Evolutionary conservation across 129 eudicot species (phyloP).

Genomic region (Chrysanthemum seticuspe): DNA sequence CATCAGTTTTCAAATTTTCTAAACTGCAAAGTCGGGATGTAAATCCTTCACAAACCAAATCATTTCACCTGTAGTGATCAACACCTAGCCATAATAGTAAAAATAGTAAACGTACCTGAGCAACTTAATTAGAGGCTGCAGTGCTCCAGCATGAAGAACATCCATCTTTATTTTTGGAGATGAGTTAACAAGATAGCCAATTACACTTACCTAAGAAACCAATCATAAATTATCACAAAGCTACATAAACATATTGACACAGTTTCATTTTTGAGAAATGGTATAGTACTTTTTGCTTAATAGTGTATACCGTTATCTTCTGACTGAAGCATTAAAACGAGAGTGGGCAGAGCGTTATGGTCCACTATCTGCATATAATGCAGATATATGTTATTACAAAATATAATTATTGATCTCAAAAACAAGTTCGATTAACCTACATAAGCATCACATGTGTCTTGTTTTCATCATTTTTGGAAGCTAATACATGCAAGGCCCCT

Average conservation of each 20-base stretch:
- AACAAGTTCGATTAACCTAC: not conserved
- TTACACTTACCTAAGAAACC: conserved; percentile 83
- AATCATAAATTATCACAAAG: conserved; percentile 6
- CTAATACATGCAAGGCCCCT: conserved; percentile 78
- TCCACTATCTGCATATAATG: conserved; percentile 69
- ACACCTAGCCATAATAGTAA: not conserved
- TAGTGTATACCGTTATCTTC: conserved; percentile 74
- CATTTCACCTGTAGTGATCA: not conserved
- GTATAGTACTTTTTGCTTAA: conserved; percentile 65
- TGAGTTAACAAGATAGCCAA: conserved; percentile 93
- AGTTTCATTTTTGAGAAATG: conserved; percentile 10
- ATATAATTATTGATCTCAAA: not conserved
- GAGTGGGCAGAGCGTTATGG: conserved; percentile 84
- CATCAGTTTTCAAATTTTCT: not conserved
- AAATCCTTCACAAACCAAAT: not conserved
- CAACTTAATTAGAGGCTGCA: conserved; percentile 93
- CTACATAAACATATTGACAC: not conserved
- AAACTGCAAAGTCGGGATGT: no score
- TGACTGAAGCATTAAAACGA: conserved; percentile 77
- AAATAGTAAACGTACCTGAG: conserved; percentile 50
- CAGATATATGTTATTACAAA: not conserved
- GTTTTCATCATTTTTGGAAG: conserved; percentile 84
- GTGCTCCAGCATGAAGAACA: conserved; percentile 94
- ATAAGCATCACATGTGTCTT: conserved; percentile 57
- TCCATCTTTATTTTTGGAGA: conserved; percentile 86